These are phyloP conservation scores for Trichoderma pleuroti DNA, from an alignment of 2,329 filamentous ascomycete species.

Conservation along the genomic window DNA sequence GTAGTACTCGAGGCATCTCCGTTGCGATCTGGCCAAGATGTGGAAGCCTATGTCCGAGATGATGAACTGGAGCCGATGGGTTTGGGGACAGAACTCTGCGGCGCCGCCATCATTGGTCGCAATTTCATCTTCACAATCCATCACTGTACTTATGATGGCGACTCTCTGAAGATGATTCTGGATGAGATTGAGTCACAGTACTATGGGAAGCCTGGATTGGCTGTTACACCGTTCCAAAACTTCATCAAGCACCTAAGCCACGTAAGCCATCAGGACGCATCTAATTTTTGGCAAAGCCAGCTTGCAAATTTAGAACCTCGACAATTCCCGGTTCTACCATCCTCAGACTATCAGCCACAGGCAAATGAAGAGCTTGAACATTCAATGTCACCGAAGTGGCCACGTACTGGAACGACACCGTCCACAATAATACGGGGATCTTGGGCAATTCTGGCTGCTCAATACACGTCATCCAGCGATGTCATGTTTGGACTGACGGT, in stretches of 20 bases:
- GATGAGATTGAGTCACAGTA: slow-evolving; percentile 6
- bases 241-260: slow-evolving; percentile 7
- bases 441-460: slow-evolving; percentile 4
- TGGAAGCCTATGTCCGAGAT: background rate
- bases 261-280: background rate
- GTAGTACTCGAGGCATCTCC: background rate
- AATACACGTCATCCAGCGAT: slow-evolving; percentile 3
- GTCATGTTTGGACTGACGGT: slow-evolving; percentile 11
- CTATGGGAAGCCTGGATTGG: background rate
- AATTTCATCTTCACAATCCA: slow-evolving; percentile 16
- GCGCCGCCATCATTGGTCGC: background rate
- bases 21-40: background rate
- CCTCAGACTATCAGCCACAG: background rate
- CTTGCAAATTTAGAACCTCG: background rate
- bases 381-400: background rate
- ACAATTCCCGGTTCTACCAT: background rate
- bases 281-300: slow-evolving; percentile 1
- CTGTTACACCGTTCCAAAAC: background rate
- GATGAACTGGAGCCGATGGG: slow-evolving; percentile 13
- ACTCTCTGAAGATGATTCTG: background rate
- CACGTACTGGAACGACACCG: background rate
- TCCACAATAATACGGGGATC: slow-evolving; percentile 5
- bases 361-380: background rate
- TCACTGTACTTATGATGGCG: slow-evolving; percentile 12
- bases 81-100: slow-evolving; percentile 3